A percentile compares a stretch with the other conserved stretches of the same genome.
These are phyloP conservation scores for Penicillium nucicola DNA, from an alignment of 495 filamentous ascomycete genomes.

Conservation along the genomic window DNA sequence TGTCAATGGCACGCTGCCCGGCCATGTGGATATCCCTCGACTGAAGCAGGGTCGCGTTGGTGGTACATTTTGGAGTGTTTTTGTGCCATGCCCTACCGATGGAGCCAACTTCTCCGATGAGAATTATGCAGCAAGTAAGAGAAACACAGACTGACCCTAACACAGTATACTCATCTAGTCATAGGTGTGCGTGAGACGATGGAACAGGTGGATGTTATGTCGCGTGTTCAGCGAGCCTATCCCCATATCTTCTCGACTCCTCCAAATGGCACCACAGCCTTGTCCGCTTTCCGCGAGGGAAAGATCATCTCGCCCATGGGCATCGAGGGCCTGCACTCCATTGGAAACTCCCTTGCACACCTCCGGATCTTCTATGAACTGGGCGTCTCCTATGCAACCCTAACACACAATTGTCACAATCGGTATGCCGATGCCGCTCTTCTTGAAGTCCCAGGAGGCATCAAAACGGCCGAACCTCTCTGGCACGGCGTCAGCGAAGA, in stretches of 20 bases:
- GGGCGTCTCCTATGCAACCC: slow-evolving; percentile 86
- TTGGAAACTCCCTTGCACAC: slow-evolving; percentile 79
- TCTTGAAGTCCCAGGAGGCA: slow-evolving; percentile 41
- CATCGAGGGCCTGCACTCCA: slow-evolving; percentile 93
- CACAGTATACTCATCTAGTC: background rate
- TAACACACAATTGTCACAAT: slow-evolving; percentile 96
- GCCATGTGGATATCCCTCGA: slow-evolving; percentile 82
- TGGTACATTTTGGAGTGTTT: slow-evolving; percentile 91
- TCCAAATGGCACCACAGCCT: slow-evolving; percentile 54
- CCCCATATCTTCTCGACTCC: slow-evolving; percentile 63
- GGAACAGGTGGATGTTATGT: slow-evolving; percentile 80
- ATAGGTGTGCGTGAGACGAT: slow-evolving; percentile 67
- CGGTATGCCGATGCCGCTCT: slow-evolving; percentile 82
- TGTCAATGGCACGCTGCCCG: slow-evolving; percentile 57
- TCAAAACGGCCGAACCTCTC: slow-evolving; percentile 44
- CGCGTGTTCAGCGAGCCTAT: slow-evolving; percentile 64
- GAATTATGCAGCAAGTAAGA: slow-evolving; percentile 59
- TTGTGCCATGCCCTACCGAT: slow-evolving; percentile 70
- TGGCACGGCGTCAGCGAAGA: slow-evolving; percentile 64
- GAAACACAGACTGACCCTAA: background rate
- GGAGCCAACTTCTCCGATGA: slow-evolving; percentile 67
- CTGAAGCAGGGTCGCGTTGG: slow-evolving; percentile 47
- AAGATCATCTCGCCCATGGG: slow-evolving; percentile 69
- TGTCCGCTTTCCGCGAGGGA: slow-evolving; percentile 55
- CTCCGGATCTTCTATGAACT: slow-evolving; percentile 70